Conservation (phyloP, 805 yeast genomes). For the Ascoidea tarda region DNA sequence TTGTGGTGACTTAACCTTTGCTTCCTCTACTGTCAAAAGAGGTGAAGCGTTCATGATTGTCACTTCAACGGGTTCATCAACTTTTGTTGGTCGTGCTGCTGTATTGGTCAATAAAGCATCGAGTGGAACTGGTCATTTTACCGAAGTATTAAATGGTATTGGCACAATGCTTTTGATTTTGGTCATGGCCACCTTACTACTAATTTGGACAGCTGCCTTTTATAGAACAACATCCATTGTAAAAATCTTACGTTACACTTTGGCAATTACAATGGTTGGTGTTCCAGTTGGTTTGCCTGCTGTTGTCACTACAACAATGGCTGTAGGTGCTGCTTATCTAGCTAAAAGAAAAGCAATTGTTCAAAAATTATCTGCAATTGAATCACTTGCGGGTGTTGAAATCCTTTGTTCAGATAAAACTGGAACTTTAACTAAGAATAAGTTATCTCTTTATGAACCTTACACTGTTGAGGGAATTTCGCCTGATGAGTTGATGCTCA, state of each 20-base stretch:
- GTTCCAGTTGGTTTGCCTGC: conserved; percentile 99
- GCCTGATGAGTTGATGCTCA: conserved; percentile 90
- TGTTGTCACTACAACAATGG: conserved; percentile 97
- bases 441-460: conserved; percentile 90
- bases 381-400: conserved; percentile 95
- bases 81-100: conserved; percentile 95
- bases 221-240: conserved; percentile 81
- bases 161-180: conserved; percentile 84
- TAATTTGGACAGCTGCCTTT: conserved; percentile 88
- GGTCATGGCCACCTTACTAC: conserved; percentile 71
- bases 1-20: conserved; percentile 28
- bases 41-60: conserved; percentile 64
- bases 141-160: conserved; percentile 95
- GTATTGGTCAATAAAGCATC: conserved; percentile 88
- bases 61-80: conserved; percentile 87
- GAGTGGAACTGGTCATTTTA: conserved; percentile 87
- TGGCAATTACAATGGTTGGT: conserved; percentile 94
- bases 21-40: conserved; percentile 1
- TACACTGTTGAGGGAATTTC: conserved; percentile 97
- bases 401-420: conserved; percentile 96
- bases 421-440: conserved; percentile 96
- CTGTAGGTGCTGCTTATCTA: conserved; percentile 98
- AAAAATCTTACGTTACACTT: conserved; percentile 75
- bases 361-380: conserved; percentile 92
- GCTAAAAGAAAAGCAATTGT: conserved; percentile 97